Base-by-base conservation (phyloP, 306 rosid species). In the Benincasa hispida region DNA sequence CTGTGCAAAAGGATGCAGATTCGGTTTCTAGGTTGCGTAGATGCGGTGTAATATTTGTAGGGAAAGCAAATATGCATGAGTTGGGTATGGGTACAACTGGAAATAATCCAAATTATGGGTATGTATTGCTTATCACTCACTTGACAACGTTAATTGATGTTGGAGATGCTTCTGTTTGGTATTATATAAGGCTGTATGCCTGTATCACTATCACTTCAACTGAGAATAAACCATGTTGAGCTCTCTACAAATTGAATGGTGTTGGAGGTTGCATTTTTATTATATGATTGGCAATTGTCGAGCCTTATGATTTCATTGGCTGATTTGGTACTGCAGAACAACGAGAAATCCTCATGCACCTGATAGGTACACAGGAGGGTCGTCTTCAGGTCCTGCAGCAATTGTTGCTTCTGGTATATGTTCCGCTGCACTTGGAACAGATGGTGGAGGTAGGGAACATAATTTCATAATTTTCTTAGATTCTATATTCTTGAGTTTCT, bases 11-110 rank as follows among this genome's bases (percentile, higher is more conserved):
- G 83, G 98, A 93, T 81, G 93, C 90, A 3, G 85, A 74, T 82
- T 65, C 85, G 81, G 97, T 91, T 69, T 84, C 97, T 37, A 90
- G 79, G 77, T 81, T 93, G 74, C 96, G 98, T 51, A 76, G 88
- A 77, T 93, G 98, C 57, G 98, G 98, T 51, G 97, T 87, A 63
- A 88, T 93, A 77, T 85, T 93, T 74, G 41, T 91, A 37, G 98
- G 98, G 82, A 93, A 93, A 84, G 94, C 97, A 80, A 93, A 93
- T 81, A 93, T 93, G 98, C 98, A 93, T 41, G 98, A 93, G 81
- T 32, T 91, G 60, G 98, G 98, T 82, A 90, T 93, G 97, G 98
- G 98, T 75, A 90, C 97, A n/a, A 93, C 98, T 14, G 98, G 98
- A 81, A 93, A 90, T 80, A 93, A 93, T 89, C 80, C 97, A 77